phyloP scores from a whole-genome alignment of 441 rosid genomes.

The Brassica balearica region DNA sequence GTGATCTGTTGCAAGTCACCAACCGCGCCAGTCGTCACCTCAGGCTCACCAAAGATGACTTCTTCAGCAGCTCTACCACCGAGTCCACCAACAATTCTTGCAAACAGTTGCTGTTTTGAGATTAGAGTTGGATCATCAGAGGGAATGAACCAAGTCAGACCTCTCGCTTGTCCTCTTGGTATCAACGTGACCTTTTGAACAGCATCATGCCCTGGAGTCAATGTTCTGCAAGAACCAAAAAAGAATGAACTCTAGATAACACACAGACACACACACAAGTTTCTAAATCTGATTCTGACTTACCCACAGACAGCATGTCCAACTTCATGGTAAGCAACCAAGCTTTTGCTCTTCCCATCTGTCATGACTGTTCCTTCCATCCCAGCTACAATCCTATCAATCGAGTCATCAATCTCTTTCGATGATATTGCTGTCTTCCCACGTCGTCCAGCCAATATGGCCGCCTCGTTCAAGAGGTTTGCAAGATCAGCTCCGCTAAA shows the following conservation, averaged over 20 bases:
- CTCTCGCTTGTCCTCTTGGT: slow-evolving; percentile 98
- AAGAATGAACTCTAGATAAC: not conserved
- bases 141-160: slow-evolving; percentile 98
- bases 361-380: slow-evolving; percentile 99
- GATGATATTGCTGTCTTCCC: slow-evolving; percentile 88
- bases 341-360: slow-evolving; percentile 95
- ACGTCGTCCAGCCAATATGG: slow-evolving; percentile 95
- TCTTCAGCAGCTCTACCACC: slow-evolving; percentile 98
- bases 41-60: slow-evolving; percentile 90
- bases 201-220: slow-evolving; percentile 95
- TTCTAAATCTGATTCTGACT: slow-evolving; percentile 42
- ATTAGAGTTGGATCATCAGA: slow-evolving; percentile 92
- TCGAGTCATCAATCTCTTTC: slow-evolving; percentile 94
- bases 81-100: slow-evolving; percentile 94
- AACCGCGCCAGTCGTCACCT: slow-evolving; percentile 97
- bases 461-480: slow-evolving; percentile 94
- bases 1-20: slow-evolving; percentile 97
- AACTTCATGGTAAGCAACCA: slow-evolving; percentile 97
- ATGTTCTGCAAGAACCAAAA: slow-evolving; percentile 58
- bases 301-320: slow-evolving; percentile 96
- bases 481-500: slow-evolving; percentile 99
- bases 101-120: slow-evolving; percentile 94
- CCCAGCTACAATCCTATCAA: slow-evolving; percentile 97
- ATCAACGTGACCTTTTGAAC: slow-evolving; percentile 90
- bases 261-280: not conserved